Base-by-base conservation (phyloP, 352 stramenopile genomes). In the Globisporangium iwayamae region DNA sequence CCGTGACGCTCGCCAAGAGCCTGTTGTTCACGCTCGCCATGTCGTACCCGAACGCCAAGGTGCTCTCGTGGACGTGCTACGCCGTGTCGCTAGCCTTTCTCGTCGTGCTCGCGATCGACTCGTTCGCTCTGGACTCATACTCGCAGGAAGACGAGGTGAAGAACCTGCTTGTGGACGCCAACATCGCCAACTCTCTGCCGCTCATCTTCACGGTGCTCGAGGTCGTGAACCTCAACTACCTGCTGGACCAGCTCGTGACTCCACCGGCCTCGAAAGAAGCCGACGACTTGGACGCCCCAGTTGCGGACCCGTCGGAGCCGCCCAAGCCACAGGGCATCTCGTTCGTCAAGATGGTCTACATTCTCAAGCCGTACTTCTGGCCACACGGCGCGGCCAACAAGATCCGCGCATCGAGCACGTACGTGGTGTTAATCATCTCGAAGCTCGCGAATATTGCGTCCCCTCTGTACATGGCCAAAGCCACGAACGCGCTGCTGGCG, bases 381-480 rank as follows among this genome's bases (percentile, higher is more conserved):
- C 86, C 86, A 2, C 79, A 90, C 54, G 86, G 86, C 5, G 71
- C 79, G 32, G 47, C 60, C 38, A 93, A 95, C 68, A 85, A 87
- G 54, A 60, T 91, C 25, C 86, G 95, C 56, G 91, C 91, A 16
- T 83, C 84, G 25, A 88, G 88, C 59, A 99, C 96, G 10, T 99
- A 98, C 77, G 43, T 98, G 3, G 93, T 97, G 66, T 84, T 99
- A 8, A 84, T 93, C 65, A 46, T 86, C 13, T 94, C 87, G 55
- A 99, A 99, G 72, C 67, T 91, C 34, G 91, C 89, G 38, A 98
- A 95, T 68, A 70, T 99, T 20, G 76, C 78, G 34, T 81, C 93
- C 28, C 97, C 96, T 16, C 77, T 99, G 64, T 98, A 96, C 56
- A 89, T 99, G 72, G 94, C 95, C 8, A 82, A 75, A 25, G 96